Evolutionary conservation across 495 filamentous ascomycete species (phyloP), one percentile per base, ranked within the genome.

Genomic region (Penicillium daleae): DNA sequence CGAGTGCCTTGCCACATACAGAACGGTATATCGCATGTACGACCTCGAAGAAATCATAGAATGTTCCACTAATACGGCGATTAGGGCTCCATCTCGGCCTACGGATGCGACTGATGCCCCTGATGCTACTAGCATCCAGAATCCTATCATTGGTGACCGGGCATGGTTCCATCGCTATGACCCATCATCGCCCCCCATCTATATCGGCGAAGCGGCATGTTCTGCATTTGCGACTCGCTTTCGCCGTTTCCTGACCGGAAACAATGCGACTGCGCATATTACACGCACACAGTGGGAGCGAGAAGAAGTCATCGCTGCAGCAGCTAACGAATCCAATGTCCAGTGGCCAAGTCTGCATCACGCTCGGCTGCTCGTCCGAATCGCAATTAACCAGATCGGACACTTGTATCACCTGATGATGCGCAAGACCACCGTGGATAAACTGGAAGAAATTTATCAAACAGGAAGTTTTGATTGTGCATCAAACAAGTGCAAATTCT

Each of bases 171-270:
- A 80, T 50, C 69, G 71, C 22, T 77, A 81, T 54, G 76, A 78
- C 56, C 71, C 78, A 1, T 76, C 78, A 0, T 73, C 74, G 48
- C 78, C 77, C n/a, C 79, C 79, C 17, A 77, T 82, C 35, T 79
- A 78, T 49, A 72, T 80, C 48, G 75, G 78, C 33, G 78, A 82
- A 67, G 79, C 77, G 26, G 78, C 78, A 27, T 79, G 78, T 44
- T 79, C 79, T 12, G 79, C 78, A 19, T 80, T 82, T 66, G 78
- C 79, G 6, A 82, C 79, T 2, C 75, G 77, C 15, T 77, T 80
- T 61, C 77, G 78, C 8, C 74, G 76, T 35, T 79, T 77, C 40
- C 58, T 82, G 24, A 78, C 77, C 15, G 76, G 75, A 0, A 74
- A 71, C 51, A 76, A 72, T 64, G 68, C 74, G 15, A 68, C 71